phyloP scores from a whole-genome alignment of 495 filamentous ascomycete species.

The Penicillium subrubescens region DNA sequence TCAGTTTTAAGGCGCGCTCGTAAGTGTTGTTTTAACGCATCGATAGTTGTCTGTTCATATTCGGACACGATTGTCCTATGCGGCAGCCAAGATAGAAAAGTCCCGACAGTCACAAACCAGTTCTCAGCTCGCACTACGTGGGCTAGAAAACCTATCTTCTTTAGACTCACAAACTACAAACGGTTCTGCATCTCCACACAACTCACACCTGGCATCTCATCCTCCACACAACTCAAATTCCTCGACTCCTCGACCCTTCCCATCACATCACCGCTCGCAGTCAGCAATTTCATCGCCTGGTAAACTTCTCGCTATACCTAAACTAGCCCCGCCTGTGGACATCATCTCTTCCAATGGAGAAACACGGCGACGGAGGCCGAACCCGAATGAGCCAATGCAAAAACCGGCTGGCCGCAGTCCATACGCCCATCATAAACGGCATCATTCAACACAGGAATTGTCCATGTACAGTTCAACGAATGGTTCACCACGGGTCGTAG shows the following conservation, averaged over 20 bases:
- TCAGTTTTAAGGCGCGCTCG: constrained; percentile 10
- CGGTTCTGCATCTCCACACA: constrained; percentile 10
- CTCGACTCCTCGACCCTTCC: constrained; percentile 9
- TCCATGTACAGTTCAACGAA: constrained; percentile 18
- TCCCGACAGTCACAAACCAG: constrained; percentile 74
- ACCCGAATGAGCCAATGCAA: constrained; percentile 35
- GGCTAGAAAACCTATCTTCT: constrained; percentile 51
- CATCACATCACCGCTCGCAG: constrained; percentile 22
- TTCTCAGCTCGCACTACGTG: constrained; percentile 64
- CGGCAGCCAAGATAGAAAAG: constrained; percentile 86
- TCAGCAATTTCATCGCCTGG: constrained; percentile 26
- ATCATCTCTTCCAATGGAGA: constrained; percentile 42
- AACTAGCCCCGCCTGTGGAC: constrained; percentile 62
- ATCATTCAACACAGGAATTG: constrained; percentile 42
- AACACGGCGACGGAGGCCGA: constrained; percentile 39
- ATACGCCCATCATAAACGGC: constrained; percentile 36
- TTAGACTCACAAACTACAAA: constrained; percentile 8
- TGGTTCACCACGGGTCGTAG: constrained; percentile 27
- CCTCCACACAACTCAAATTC: constrained; percentile 5
- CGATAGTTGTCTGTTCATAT: constrained; percentile 73
- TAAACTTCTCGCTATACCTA: constrained; percentile 29
- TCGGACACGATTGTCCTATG: constrained; percentile 79
- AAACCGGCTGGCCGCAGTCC: constrained; percentile 26
- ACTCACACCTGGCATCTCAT: constrained; percentile 14
- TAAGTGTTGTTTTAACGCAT: constrained; percentile 19